Evolutionary conservation across 495 filamentous ascomycete genomes (phyloP).

Genomic region (Aspergillus saccharolyticus): DNA sequence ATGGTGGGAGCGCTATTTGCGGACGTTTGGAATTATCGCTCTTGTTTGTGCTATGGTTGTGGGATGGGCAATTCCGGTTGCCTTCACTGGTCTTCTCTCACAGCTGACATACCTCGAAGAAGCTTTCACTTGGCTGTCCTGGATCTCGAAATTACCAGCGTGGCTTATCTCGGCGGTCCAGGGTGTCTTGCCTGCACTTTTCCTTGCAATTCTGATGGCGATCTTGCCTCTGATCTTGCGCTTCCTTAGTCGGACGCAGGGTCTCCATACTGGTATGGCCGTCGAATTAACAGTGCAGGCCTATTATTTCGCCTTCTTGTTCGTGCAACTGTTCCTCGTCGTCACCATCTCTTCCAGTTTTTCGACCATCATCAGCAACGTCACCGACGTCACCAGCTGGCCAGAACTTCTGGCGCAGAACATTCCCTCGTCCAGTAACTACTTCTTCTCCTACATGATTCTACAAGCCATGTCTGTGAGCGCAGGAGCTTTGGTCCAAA

Average conservation of each 20-base stretch:
- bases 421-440: slow-evolving; percentile 85
- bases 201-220: slow-evolving; percentile 74
- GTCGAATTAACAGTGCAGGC: slow-evolving; percentile 78
- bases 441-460: slow-evolving; percentile 98
- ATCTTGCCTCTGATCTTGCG: slow-evolving; percentile 76
- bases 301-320: slow-evolving; percentile 93
- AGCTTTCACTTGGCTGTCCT: slow-evolving; percentile 62
- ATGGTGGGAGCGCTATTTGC: slow-evolving; percentile 88
- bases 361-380: slow-evolving; percentile 56
- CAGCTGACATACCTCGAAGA: slow-evolving; percentile 65
- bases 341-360: slow-evolving; percentile 84
- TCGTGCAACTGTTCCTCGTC: slow-evolving; percentile 91
- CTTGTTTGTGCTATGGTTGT: slow-evolving; percentile 73
- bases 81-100: slow-evolving; percentile 77
- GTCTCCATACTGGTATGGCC: slow-evolving; percentile 75
- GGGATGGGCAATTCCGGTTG: slow-evolving; percentile 87
- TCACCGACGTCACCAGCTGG: slow-evolving; percentile 55
- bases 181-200: slow-evolving; percentile 77
- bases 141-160: slow-evolving; percentile 58
- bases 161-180: slow-evolving; percentile 69
- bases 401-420: slow-evolving; percentile 72
- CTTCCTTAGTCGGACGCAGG: slow-evolving; percentile 68
- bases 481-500: slow-evolving; percentile 85
- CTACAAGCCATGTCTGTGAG: slow-evolving; percentile 87
- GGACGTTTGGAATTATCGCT: slow-evolving; percentile 60